Evolutionary conservation across 225 moss, liverwort and hornwort genomes (phyloP), one percentile per base, ranked within the genome.

Genomic region (Bryoerythrophyllum caledonicum): DNA sequence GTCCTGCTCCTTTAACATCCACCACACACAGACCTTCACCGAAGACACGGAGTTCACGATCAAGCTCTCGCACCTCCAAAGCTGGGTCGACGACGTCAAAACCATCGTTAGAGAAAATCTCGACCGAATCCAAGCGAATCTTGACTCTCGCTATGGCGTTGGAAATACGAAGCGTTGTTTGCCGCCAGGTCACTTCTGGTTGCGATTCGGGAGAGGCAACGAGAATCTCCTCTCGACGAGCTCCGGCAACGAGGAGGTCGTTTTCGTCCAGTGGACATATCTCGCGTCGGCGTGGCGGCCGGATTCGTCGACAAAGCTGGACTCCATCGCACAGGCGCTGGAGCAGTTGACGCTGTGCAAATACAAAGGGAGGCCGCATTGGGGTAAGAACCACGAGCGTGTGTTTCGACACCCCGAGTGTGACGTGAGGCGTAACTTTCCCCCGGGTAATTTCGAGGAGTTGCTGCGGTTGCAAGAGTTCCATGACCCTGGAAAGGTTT

Each of bases 71-170:
- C 74, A 55, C 24, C 68, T 79, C 19, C 82, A 84, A 8, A 86
- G 80, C 5, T 89, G 86, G 84, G 57, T 80, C 57, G 69, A 76
- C n/a, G 82, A 89, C 64, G 84, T 84, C 54, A 86, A 74, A 54
- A 34, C 54, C 1, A 70, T 89, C 20, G 65, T 89, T 25, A 68
- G 77, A 27, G 70, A 79, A 49, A 74, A 89, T 60, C 74, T 86
- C 24, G 61, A 37, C 38, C 60, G 72, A 32, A 65, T 16, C 10
- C 72, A 79, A 74, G 54, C n/a, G 3, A 63, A 58, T 10, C 67
- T 89, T 38, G 79, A 79, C 20, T 49, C 56, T 16, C 46, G 46
- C 46, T 46, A 4, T 24, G 38, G 38, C 38, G 38, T 38, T 9
- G 38, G 38, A 38, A 84, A 78, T 41, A 68, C 80, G 25, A 75